Evolutionary conservation across 352 stramenopile species (phyloP).

Genomic region (Globisporangium cederbergense): DNA sequence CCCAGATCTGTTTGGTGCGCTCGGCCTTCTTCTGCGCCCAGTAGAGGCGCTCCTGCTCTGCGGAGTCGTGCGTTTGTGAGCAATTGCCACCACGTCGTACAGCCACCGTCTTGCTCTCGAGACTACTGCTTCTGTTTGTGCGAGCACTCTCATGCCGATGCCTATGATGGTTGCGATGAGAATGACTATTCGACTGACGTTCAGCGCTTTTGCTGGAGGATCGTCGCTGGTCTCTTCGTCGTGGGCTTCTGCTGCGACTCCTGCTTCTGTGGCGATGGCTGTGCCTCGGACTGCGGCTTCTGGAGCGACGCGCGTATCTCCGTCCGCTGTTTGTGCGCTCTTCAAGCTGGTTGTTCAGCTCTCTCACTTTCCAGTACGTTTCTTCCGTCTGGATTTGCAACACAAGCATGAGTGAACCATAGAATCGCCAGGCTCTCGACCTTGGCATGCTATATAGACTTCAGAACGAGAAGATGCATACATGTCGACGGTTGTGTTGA

Average conservation of each 20-base stretch:
- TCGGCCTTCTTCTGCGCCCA: conserved; percentile 60
- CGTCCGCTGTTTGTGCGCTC: not conserved
- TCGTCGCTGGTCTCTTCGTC: conserved; percentile 12
- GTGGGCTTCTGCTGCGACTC: conserved; percentile 20
- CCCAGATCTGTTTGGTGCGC: conserved; percentile 51
- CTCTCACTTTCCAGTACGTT: conserved; percentile 50
- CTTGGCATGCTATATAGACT: not conserved
- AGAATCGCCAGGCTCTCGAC: not conserved
- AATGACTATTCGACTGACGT: conserved; percentile 6
- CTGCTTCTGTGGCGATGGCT: conserved; percentile 18
- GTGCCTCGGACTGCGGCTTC: conserved; percentile 1
- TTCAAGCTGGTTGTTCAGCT: conserved; percentile 33
- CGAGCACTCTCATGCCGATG: not conserved
- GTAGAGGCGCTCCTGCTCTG: conserved; percentile 36
- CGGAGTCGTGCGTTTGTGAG: not conserved
- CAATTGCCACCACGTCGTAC: not conserved
- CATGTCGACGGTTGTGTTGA: conserved; percentile 57
- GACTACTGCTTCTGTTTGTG: not conserved
- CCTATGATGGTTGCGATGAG: not conserved
- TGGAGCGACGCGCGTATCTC: not conserved
- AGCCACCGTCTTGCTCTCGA: not conserved
- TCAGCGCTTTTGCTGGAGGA: conserved; percentile 18
- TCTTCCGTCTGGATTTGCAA: conserved; percentile 36
- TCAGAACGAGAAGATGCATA: conserved; percentile 8
- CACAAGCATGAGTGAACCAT: not conserved